Evolutionary conservation across 2,329 filamentous ascomycete species (phyloP).

Genomic region (Capronia epimyces): DNA sequence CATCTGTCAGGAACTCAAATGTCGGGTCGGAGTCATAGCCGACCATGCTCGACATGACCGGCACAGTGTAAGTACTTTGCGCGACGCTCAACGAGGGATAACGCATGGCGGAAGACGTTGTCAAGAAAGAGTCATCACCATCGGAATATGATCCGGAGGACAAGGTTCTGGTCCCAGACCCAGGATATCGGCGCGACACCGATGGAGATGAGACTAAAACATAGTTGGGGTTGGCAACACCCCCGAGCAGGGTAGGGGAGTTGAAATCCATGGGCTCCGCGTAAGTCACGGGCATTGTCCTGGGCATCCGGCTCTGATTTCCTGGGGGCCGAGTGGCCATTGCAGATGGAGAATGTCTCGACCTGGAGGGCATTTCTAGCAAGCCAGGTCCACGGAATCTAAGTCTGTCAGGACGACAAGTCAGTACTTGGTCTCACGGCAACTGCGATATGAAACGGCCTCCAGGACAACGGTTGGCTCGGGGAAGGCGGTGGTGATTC

Average conservation of each 20-base stretch:
- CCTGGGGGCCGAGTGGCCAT: conserved; percentile 11
- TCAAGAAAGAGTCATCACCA: conserved; percentile 16
- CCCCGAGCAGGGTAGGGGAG: conserved; percentile 14
- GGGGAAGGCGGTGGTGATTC: not conserved
- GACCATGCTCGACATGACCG: conserved; percentile 15
- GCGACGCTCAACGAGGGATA: conserved; percentile 11
- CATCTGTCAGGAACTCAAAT: conserved; percentile 20
- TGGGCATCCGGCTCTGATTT: conserved; percentile 19
- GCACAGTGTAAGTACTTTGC: conserved; percentile 8
- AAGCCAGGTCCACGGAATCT: not conserved
- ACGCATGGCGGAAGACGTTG: conserved; percentile 13
- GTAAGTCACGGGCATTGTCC: conserved; percentile 18
- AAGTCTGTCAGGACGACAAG: conserved; percentile 7
- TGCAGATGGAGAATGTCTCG: conserved; percentile 1
- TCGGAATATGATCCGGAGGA: conserved; percentile 13
- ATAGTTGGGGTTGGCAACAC: conserved; percentile 19
- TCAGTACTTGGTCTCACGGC: conserved; percentile 8
- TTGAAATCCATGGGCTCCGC: conserved; percentile 15
- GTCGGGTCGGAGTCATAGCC: conserved; percentile 12
- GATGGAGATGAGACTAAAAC: conserved; percentile 17
- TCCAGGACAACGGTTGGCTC: not conserved
- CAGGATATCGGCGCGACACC: conserved; percentile 11
- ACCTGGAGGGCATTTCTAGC: conserved; percentile 9
- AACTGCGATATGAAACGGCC: not conserved
- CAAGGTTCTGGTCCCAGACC: conserved; percentile 1